Conservation (phyloP, 805 yeast species). For the Suhomyces vadensis region DNA sequence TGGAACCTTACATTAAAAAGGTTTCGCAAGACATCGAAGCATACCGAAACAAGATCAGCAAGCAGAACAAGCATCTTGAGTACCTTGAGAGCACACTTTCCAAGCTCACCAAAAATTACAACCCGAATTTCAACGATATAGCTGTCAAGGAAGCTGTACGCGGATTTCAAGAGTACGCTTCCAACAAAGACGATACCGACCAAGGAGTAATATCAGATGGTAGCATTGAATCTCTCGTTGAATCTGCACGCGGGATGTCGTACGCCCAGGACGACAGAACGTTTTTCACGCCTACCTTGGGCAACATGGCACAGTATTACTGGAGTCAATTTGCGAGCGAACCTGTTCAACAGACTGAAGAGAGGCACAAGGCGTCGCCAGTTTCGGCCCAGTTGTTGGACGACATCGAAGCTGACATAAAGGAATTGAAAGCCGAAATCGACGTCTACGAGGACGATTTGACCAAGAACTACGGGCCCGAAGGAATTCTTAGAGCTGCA, state of each 20-base stretch:
- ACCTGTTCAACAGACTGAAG: not conserved
- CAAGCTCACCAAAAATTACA: constrained; percentile 58
- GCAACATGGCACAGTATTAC: constrained; percentile 28
- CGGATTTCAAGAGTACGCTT: constrained; percentile 49
- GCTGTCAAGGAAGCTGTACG: constrained; percentile 77
- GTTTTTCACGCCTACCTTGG: constrained; percentile 19
- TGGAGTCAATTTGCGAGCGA: constrained; percentile 3
- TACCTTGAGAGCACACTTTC: constrained; percentile 49
- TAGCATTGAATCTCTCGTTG: constrained; percentile 6
- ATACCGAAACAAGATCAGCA: constrained; percentile 7
- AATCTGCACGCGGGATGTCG: constrained; percentile 3
- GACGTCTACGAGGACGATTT: constrained; percentile 22
- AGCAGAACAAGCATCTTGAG: constrained; percentile 20
- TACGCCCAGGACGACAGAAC: not conserved
- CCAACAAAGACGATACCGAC: constrained; percentile 32
- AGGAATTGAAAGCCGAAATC: constrained; percentile 15
- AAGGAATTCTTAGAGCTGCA: constrained; percentile 63
- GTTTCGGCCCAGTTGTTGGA: constrained; percentile 10
- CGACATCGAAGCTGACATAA: constrained; percentile 19
- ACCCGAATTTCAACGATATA: constrained; percentile 81
- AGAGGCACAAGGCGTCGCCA: not conserved
- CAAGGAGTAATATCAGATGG: not conserved
- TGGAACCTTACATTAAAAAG: constrained; percentile 18
- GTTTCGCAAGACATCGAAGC: constrained; percentile 7
- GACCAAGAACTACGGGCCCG: constrained; percentile 51